Percentiles rank a stretch among this genome's conserved stretches.
These are phyloP conservation scores for Rhytidiadelphus loreus DNA, from an alignment of 225 moss, liverwort and hornwort genomes.

Conservation along the genomic window DNA sequence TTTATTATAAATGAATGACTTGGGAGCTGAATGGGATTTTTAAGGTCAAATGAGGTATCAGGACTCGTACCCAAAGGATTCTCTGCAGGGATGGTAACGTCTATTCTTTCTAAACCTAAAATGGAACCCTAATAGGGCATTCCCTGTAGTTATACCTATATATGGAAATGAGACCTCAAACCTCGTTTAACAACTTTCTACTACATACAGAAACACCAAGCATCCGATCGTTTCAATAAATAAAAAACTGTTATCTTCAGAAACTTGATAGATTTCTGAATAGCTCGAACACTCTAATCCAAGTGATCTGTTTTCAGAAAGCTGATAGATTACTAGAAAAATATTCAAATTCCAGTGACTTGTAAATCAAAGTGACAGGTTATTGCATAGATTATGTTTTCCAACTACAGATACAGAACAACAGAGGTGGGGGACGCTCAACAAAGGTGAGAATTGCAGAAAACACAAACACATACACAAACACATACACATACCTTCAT, in stretches of 20 bases:
- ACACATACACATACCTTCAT: constrained; percentile 15
- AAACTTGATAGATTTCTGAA: neutral
- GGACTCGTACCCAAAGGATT: neutral
- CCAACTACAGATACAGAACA: neutral
- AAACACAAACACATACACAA: neutral
- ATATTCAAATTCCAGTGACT: neutral
- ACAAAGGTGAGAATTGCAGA: neutral
- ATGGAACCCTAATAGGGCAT: neutral
- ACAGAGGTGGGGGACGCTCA: neutral
- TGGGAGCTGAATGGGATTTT: neutral
- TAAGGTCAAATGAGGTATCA: neutral
- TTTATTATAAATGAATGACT: too few relatives aligned
- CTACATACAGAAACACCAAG: neutral
- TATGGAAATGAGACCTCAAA: neutral
- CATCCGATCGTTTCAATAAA: neutral
- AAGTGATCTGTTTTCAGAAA: neutral
- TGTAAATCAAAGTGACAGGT: neutral
- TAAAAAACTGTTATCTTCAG: neutral
- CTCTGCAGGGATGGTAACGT: neutral
- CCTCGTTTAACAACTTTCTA: neutral
- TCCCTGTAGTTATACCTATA: neutral
- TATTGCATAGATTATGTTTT: neutral
- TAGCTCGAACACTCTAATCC: neutral
- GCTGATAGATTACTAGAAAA: neutral
- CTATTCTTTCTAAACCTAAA: neutral